Evolutionary conservation across 78 protist genomes (phyloP).

Genomic region (Salpingoeca rosetta): DNA sequence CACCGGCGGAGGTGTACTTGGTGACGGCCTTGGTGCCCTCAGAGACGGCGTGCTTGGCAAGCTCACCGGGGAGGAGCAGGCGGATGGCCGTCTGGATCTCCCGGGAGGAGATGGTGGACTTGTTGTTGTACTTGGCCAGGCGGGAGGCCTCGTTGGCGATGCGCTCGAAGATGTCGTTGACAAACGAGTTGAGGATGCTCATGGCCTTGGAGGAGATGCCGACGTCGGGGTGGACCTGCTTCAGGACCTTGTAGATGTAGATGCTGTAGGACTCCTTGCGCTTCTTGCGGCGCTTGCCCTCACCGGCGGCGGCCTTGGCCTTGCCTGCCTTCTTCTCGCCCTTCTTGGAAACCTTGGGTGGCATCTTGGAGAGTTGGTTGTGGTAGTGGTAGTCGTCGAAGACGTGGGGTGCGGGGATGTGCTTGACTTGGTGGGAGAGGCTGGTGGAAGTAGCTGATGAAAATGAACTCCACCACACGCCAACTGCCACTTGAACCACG

Average conservation of each 20-base stretch:
- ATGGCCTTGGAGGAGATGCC: constrained; percentile 31
- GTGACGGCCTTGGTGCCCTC: too few species aligned
- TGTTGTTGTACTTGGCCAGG: too few species aligned
- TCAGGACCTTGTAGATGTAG: constrained; percentile 52
- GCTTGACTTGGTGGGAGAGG: too few species aligned
- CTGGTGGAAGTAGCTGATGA: too few species aligned
- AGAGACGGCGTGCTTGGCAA: too few species aligned
- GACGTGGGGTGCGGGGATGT: too few species aligned
- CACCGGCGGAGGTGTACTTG: too few species aligned
- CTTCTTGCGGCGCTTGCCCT: constrained; percentile 3
- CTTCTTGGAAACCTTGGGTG: neutral
- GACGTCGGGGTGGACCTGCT: constrained; percentile 48
- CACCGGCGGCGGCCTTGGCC: neutral
- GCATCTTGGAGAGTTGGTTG: neutral
- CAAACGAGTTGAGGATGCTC: constrained; percentile 36
- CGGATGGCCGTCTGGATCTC: too few species aligned
- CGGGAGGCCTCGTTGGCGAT: constrained; percentile 34
- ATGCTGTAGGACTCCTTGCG: constrained; percentile 37
- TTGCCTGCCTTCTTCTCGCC: constrained; percentile 17
- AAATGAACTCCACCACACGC: too few species aligned
- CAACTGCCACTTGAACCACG: too few species aligned
- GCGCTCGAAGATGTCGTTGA: constrained; percentile 45
- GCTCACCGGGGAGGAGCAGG: constrained; percentile 75
- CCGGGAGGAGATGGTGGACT: too few species aligned
- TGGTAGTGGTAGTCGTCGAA: too few species aligned